phyloP scores from a whole-genome alignment of 306 rosid species.

The Mimosa pudica region DNA sequence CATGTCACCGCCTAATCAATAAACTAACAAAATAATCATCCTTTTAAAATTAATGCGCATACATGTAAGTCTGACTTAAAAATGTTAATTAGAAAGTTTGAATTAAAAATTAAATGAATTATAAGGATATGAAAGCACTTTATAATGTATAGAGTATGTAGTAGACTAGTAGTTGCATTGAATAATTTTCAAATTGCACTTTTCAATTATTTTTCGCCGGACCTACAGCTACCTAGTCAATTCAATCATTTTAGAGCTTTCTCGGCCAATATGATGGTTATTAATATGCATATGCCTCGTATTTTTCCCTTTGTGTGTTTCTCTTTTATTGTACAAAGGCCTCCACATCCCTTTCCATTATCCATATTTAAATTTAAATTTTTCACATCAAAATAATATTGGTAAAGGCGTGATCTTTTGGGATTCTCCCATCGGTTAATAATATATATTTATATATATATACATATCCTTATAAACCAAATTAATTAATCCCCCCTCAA shows the following conservation, averaged over 20 bases:
- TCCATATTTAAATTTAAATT: background rate
- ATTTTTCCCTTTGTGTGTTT: background rate
- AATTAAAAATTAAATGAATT: background rate
- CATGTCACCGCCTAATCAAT: conserved; percentile 26
- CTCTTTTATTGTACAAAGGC: background rate
- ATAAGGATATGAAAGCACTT: background rate
- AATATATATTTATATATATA: too few species aligned
- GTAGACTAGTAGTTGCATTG: background rate
- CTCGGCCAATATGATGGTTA: background rate
- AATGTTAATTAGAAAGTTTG: background rate
- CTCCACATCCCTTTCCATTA: conserved; percentile 5
- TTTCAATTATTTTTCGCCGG: background rate
- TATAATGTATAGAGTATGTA: background rate
- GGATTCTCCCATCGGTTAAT: too few species aligned
- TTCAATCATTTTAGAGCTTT: conserved; percentile 23
- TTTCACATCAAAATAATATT: background rate
- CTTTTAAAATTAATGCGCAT: background rate
- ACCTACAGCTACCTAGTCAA: background rate
- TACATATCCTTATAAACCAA: background rate
- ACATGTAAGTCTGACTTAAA: conserved; percentile 31
- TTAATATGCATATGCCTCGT: background rate
- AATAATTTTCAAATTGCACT: background rate
- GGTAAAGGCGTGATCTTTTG: background rate
- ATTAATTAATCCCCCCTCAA: background rate
- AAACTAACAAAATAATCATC: background rate